Evolutionary conservation across 345 rosid genomes (phyloP), one percentile per base, ranked within the genome.

Genomic region (Moricandia arvensis): DNA sequence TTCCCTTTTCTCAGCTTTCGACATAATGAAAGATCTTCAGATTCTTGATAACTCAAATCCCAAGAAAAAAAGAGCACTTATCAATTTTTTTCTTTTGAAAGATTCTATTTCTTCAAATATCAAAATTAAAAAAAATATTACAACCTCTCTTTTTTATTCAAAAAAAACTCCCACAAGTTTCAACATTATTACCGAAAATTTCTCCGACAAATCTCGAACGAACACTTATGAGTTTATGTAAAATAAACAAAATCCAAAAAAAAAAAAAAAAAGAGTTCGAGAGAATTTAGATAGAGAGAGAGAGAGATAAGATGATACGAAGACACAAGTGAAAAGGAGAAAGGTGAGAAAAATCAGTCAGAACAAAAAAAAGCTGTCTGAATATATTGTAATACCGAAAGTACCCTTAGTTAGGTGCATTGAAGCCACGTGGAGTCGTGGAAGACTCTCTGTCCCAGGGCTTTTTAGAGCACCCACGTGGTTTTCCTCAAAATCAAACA

Each of bases 51-150:
- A 29, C 3, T 29, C 31, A 29, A 29, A 29, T 29, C 31, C 31
- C 31, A 29, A 29, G 31, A n/a, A n/a, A n/a, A 29, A 29, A 29
- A 1, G 31, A 29, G 31, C 31, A 61, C 7, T 35, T 51, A 59
- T 71, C 76, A n/a, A n/a, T n/a, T n/a, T n/a, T n/a, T n/a, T n/a
- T 58, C 38, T 75, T 73, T 53, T 73, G 45, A 60, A 77, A 79
- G 71, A 26, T 74, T 67, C 66, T 63, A 66, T 70, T 45, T 79
- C 55, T 73, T 34, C 68, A 41, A 27, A 70, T 57, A n/a, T n/a
- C n/a, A n/a, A n/a, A n/a, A n/a, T n/a, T n/a, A n/a, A n/a, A n/a
- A n/a, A n/a, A n/a, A n/a, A n/a, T n/a, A n/a, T n/a, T n/a, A n/a
- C n/a, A n/a, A n/a, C n/a, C n/a, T n/a, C n/a, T 37, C 33, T 57